Evolutionary conservation across 495 filamentous ascomycete genomes (phyloP).

Genomic region (Poronia punctata): DNA sequence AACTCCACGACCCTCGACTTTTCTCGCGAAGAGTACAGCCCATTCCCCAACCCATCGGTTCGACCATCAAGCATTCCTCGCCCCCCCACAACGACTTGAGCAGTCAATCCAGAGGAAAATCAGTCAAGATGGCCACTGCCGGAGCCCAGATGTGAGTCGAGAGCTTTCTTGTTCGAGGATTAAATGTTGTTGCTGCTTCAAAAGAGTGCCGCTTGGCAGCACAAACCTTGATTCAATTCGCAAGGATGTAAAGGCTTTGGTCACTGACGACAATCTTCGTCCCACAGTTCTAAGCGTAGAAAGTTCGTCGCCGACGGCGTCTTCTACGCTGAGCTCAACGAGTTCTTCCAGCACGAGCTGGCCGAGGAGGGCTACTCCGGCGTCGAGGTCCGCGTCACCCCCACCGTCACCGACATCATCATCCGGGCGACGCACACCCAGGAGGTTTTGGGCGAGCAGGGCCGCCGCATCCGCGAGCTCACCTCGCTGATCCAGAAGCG

Average conservation of each 20-base stretch:
- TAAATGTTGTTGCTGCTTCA: too few species aligned
- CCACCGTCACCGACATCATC: slow-evolving; percentile 99
- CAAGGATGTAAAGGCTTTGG: neutral
- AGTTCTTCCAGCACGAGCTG: slow-evolving; percentile 99
- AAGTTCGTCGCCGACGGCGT: slow-evolving; percentile 99
- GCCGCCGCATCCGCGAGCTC: slow-evolving; percentile 98
- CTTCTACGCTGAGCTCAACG: slow-evolving; percentile 99
- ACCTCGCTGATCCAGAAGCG: slow-evolving; percentile 99
- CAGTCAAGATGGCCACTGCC: slow-evolving; percentile 44
- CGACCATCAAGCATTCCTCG: slow-evolving; percentile 9
- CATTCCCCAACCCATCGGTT: slow-evolving; percentile 14
- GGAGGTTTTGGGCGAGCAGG: slow-evolving; percentile 99
- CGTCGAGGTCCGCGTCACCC: slow-evolving; percentile 98
- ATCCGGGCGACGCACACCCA: slow-evolving; percentile 99
- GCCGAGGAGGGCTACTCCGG: slow-evolving; percentile 99
- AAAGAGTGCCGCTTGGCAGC: too few species aligned
- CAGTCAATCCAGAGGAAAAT: slow-evolving; percentile 21
- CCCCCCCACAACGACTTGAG: slow-evolving; percentile 14
- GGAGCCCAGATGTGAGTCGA: slow-evolving; percentile 50
- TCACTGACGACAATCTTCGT: neutral
- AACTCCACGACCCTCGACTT: slow-evolving; percentile 10
- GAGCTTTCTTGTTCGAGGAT: neutral
- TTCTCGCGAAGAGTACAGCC: slow-evolving; percentile 12
- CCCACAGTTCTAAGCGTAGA: slow-evolving; percentile 82
- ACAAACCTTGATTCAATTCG: too few species aligned